Evolutionary conservation across 2,329 filamentous ascomycete genomes (phyloP).

Genomic region (Calonectria montana): DNA sequence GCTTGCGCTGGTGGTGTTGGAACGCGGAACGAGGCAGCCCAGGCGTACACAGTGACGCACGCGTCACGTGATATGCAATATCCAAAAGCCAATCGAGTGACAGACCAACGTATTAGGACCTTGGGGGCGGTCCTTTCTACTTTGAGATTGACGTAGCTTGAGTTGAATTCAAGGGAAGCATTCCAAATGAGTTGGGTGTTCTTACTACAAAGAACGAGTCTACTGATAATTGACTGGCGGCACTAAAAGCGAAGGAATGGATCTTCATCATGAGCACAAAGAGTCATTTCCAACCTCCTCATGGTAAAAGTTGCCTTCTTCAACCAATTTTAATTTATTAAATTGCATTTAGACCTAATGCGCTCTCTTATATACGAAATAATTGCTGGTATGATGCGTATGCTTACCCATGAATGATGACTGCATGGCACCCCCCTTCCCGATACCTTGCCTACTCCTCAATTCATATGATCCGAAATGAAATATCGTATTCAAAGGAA

Average conservation of each 20-base stretch:
- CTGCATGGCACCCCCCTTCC: neutral
- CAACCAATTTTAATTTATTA: neutral
- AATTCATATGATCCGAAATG: neutral
- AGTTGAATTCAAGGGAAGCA: neutral
- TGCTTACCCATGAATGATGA: neutral
- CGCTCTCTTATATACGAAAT: no score
- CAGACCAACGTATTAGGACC: no score
- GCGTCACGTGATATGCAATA: slow-evolving; percentile 5
- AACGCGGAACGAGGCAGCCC: neutral
- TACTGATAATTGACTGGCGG: neutral
- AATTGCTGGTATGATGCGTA: no score
- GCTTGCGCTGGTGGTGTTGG: neutral
- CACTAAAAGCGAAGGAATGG: neutral
- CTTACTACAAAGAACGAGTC: neutral
- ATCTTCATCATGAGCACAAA: neutral
- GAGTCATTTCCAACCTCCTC: neutral
- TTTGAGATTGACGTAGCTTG: neutral
- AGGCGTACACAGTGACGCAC: slow-evolving; percentile 9
- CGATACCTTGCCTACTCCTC: neutral
- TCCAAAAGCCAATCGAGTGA: neutral
- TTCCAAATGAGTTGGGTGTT: neutral
- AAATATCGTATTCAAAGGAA: neutral
- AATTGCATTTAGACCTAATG: no score
- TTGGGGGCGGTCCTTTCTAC: neutral
- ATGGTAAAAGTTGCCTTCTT: neutral